Base-by-base conservation (phyloP, 2,329 filamentous ascomycete genomes). In the Lachnellula willkommii region DNA sequence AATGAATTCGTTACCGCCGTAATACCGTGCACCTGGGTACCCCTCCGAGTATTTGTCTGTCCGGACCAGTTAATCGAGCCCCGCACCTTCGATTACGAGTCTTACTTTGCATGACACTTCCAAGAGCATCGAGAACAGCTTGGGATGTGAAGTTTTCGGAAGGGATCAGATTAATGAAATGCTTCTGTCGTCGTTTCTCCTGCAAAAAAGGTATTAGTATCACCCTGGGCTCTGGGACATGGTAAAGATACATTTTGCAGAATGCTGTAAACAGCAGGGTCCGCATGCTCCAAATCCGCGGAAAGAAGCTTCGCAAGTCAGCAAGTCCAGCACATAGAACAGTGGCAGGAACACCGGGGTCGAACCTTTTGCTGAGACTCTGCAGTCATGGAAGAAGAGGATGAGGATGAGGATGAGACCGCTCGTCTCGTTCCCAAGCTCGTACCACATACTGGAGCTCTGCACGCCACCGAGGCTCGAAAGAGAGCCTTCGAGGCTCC, bases 1-100 rank as follows among this genome's bases (percentile, higher is more conserved):
- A 68, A 97, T 97, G 73, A 92, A 91, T 74, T 96, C 89, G 73
- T 97, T 97, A 62, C 93, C 93, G 53, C 93, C 93, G 70, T 97
- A 97, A 77, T 97, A 97, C 70, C 93, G 82, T 59, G 93, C 93
- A 55, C 94, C 94, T 35, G 93, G 94, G 68, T 99, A 99, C 51
- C 94, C 94, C 74, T 99, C 94, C 0, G 94, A 97, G 77, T 99
- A 99, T 74, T 99, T 97, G 75, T 97, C 89, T 88, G 49, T 35
- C 42, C 35, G 45, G 52, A 71, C 22, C 5, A 63, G 57, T 73
- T 69, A 68, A 72, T 71, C 60, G 61, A 72, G 66, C 64, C 68
- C 68, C 64, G 66, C 55, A 68, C 70, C 28, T 43, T 37, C 24
- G 17, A 43, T 14, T 17, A 12, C 43, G 37, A 52, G 74, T 82